These are phyloP conservation scores for Sutorius australiensis DNA, from an alignment of 768 basidiomycete genomes.

Conservation along the genomic window DNA sequence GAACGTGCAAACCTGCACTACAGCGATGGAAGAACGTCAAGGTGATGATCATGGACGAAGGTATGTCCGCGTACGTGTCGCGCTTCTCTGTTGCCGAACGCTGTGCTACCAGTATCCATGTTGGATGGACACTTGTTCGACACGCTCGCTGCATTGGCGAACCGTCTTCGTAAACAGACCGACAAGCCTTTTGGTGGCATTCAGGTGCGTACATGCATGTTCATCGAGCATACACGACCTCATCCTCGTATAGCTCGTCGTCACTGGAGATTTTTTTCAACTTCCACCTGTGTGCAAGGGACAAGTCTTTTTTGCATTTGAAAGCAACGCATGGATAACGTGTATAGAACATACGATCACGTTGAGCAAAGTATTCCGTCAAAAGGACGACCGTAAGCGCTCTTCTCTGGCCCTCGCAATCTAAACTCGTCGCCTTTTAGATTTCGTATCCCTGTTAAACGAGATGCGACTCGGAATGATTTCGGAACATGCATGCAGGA, in stretches of 20 bases:
- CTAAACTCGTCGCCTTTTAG: conserved; percentile 30
- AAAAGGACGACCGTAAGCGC: conserved; percentile 61
- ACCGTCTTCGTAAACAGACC: conserved; percentile 46
- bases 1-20: conserved; percentile 49
- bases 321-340: conserved; percentile 42
- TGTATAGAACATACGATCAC: conserved; percentile 59
- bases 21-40: conserved; percentile 55
- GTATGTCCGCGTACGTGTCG: conserved; percentile 29
- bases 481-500: conserved; percentile 40
- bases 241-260: conserved; percentile 36
- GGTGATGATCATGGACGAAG: conserved; percentile 64
- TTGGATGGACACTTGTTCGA: conserved; percentile 61
- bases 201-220: conserved; percentile 38
- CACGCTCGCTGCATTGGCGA: conserved; percentile 52
- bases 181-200: conserved; percentile 62
- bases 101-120: conserved; percentile 54
- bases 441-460: conserved; percentile 71
- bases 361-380: conserved; percentile 70
- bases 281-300: conserved; percentile 50
- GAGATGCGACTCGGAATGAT: conserved; percentile 65
- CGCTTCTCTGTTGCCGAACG: not conserved
- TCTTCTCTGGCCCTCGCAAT: not conserved
- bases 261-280: conserved; percentile 60
- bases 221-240: not conserved
- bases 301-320: conserved; percentile 59